Base-by-base conservation (phyloP, 306 rosid species). In the Corylus americana region DNA sequence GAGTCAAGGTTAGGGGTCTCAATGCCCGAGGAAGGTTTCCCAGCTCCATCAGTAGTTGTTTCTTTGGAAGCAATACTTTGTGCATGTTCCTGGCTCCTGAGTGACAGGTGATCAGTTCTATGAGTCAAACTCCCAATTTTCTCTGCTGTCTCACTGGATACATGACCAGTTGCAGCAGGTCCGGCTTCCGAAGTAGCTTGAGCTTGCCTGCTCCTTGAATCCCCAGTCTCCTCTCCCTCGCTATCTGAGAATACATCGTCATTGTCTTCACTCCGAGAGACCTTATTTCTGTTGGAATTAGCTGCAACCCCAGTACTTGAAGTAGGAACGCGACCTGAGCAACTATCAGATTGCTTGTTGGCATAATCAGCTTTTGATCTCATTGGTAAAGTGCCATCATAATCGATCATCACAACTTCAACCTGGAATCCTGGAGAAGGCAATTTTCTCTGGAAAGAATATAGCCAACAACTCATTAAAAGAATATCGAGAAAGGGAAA, bases 171-270 rank as follows among this genome's bases (percentile, higher is more conserved):
- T 76, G 70, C 86, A 39, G 68, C 75, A 66, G 69, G 29, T 77
- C 78, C 73, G 50, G 81, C 79, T 31, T 69, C 73, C 77, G 85
- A 39, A 54, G 73, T 51, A 54, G 83, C 75, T 78, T 73, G 51
- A 58, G 17, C 29, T 48, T 76, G 69, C 70, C 78, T 80, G 71
- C 80, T 79, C 64, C 57, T 77, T 50, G 79, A 61, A 78, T 78
- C 70, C 61, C 47, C 71, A 11, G 75, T 71, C 73, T 90, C 90
- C 79, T 95, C 98, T 63, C 87, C 97, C 1, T 94, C 98, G 7
- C 97, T 89, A 78, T 92, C 98, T 0, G 98, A 95, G 86, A 92
- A 92, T 73, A 95, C 94, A 76, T 94, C 86, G 73, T 94, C 97
- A 16, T 79, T 83, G 66, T 90, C 93, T 76, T 90, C 85, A 50